phyloP scores from a whole-genome alignment of 1,284 basidiomycete species.

The Porogramme epimiltina region DNA sequence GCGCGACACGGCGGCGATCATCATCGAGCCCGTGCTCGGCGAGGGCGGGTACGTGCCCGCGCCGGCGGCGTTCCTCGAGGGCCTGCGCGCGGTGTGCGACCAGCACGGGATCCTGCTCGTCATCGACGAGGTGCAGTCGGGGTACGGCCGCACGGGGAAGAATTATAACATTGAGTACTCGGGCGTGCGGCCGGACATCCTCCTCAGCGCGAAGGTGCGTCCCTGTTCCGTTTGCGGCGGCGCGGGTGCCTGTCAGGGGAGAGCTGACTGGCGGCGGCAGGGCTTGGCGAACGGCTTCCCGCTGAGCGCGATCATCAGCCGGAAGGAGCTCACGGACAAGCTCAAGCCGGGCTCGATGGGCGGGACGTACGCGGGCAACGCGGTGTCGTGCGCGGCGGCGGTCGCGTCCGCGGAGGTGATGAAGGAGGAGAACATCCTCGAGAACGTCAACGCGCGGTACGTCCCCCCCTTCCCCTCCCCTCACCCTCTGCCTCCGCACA shows the following conservation, averaged over 20 bases:
- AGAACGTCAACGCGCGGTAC: conserved; percentile 76
- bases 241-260: neutral
- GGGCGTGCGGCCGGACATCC: conserved; percentile 84
- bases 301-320: conserved; percentile 82
- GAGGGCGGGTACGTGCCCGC: conserved; percentile 96
- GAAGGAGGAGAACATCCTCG: conserved; percentile 74
- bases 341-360: conserved; percentile 85
- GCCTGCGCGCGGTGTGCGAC: conserved; percentile 85
- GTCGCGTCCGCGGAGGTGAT: conserved; percentile 81
- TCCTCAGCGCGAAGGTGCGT: conserved; percentile 84
- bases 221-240: neutral
- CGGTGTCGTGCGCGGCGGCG: conserved; percentile 87
- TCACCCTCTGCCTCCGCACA: too few species aligned
- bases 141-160: conserved; percentile 89
- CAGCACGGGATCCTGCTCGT: conserved; percentile 83
- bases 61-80: conserved; percentile 78
- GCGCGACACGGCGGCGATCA: conserved; percentile 86
- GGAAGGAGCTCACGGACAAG: conserved; percentile 82
- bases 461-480: conserved; percentile 15
- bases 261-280: conserved; percentile 32
- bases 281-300: conserved; percentile 96
- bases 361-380: conserved; percentile 90
- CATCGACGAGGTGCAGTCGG: conserved; percentile 89
- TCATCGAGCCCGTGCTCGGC: conserved; percentile 91
- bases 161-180: conserved; percentile 82